Base-by-base conservation (phyloP, 179 eudicot genomes). In the Silene coronaria region DNA sequence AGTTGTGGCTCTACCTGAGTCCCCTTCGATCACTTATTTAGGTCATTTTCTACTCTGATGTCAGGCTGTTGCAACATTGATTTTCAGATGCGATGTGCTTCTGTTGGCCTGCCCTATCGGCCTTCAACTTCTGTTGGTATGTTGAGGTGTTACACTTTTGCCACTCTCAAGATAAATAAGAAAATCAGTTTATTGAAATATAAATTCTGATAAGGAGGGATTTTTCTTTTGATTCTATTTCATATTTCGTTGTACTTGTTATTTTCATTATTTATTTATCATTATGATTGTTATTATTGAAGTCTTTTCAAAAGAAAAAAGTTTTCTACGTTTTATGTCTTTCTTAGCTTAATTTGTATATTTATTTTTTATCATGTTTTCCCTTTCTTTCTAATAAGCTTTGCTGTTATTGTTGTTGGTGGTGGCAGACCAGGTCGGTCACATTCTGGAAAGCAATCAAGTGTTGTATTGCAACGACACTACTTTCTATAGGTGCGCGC, bases 21-120 rank as follows among this genome's bases (percentile, higher is more conserved):
- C 19, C 28, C 28, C 58, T n/a, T 13, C 14, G 10, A 4, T 26
- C 42, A 55, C 23, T 12, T 14, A 21, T 23, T 65, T 12, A 22
- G 55, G 72, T 62, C 51, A 22, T 22, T 79, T 75, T 74, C 53
- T 79, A 70, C 82, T 45, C 79, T 71, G 72, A 78, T 83, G 76
- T 82, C 90, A 95, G 99, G 84, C 89, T 84, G 84, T 87, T 77
- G 95, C 97, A 26, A 91, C 95, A 70, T 48, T 88, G 76, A 71
- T 92, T 83, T 92, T 95, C 87, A 85, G 99, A 84, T 95, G 99
- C 70, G 99, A 95, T 76, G 88, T 89, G 76, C 85, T 95, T 81
- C 84, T 95, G 58, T 87, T 95, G 69, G 89, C 91, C 53, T 78
- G 93, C 66, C 97, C 97, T 78, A 82, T 95, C 61, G 97, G 97